Percentiles rank a stretch among this genome's conserved stretches.
These are phyloP conservation scores for Microsporum ferrugineum DNA, from an alignment of 2,329 filamentous ascomycete species.

Conservation along the genomic window DNA sequence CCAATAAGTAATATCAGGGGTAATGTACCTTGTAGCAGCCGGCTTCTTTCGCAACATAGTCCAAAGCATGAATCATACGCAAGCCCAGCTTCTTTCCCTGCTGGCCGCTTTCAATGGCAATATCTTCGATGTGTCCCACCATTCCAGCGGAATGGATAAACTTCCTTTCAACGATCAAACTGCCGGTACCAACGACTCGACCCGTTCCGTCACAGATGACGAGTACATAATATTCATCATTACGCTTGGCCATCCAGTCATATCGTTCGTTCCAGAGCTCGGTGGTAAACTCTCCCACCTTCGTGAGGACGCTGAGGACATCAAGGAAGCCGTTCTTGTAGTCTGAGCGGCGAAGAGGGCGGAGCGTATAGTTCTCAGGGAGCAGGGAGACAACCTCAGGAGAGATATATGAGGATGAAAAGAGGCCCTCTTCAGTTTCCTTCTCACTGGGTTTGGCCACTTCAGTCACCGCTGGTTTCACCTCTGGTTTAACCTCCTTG, in stretches of 20 bases:
- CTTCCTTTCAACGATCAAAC: slow-evolving; percentile 84
- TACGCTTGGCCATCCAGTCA: slow-evolving; percentile 64
- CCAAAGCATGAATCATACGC: slow-evolving; percentile 84
- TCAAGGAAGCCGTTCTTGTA: slow-evolving; percentile 77
- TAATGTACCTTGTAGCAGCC: slow-evolving; percentile 73
- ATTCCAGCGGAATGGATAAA: slow-evolving; percentile 38
- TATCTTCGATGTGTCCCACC: slow-evolving; percentile 96
- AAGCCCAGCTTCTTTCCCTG: slow-evolving; percentile 95
- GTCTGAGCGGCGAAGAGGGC: slow-evolving; percentile 67
- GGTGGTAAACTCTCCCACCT: slow-evolving; percentile 73
- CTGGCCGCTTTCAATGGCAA: slow-evolving; percentile 86
- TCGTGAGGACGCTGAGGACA: slow-evolving; percentile 80
- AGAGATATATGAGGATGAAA: slow-evolving; percentile 65
- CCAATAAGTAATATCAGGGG: slow-evolving; percentile 2
- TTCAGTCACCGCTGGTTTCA: background rate
- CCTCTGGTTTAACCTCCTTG: background rate
- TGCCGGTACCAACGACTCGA: slow-evolving; percentile 78
- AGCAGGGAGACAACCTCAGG: slow-evolving; percentile 59
- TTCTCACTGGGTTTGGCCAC: background rate
- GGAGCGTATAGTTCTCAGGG: slow-evolving; percentile 70
- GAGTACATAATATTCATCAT: slow-evolving; percentile 73
- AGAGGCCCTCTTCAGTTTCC: slow-evolving; percentile 41
- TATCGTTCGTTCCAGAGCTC: slow-evolving; percentile 67
- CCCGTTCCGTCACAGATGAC: slow-evolving; percentile 64
- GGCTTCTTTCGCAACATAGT: slow-evolving; percentile 73